Conservation (phyloP, 805 yeast genomes). For the Citeromyces matritensis region DNA sequence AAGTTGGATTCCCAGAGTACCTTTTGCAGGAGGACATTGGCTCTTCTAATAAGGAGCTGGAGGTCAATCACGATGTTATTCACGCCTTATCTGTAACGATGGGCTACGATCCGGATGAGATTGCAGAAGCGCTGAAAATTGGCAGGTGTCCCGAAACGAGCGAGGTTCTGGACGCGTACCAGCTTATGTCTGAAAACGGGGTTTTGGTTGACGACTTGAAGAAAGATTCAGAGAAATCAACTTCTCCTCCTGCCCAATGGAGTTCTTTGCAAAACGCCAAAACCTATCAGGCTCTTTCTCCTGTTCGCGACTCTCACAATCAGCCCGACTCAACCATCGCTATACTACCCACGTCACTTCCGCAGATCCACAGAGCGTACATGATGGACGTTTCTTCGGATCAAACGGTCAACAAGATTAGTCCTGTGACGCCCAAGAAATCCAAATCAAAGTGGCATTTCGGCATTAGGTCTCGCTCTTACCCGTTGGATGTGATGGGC, state of each 20-base stretch:
- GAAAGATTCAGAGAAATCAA: slow-evolving; percentile 8
- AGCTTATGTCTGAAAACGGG: slow-evolving; percentile 68
- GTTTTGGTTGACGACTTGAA: slow-evolving; percentile 54
- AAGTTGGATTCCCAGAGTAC: slow-evolving; percentile 64
- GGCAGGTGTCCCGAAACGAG: slow-evolving; percentile 32
- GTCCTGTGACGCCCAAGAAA: slow-evolving; percentile 51
- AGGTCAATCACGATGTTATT: slow-evolving; percentile 64
- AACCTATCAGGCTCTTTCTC: slow-evolving; percentile 26
- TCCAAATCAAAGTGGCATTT: slow-evolving; percentile 97
- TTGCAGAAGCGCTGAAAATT: slow-evolving; percentile 42
- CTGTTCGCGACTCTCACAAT: slow-evolving; percentile 25
- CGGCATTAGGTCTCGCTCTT: slow-evolving; percentile 90
- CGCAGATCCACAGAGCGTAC: slow-evolving; percentile 86
- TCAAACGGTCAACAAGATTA: slow-evolving; percentile 16
- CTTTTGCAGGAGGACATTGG: slow-evolving; percentile 58
- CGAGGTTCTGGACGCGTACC: slow-evolving; percentile 79
- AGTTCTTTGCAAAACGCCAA: background rate
- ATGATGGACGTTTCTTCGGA: slow-evolving; percentile 49
- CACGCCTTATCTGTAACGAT: slow-evolving; percentile 62
- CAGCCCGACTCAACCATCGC: slow-evolving; percentile 76
- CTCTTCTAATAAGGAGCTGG: slow-evolving; percentile 30
- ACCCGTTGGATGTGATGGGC: slow-evolving; percentile 97
- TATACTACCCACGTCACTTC: slow-evolving; percentile 83
- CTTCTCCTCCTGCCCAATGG: slow-evolving; percentile 3
- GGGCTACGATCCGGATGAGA: slow-evolving; percentile 83